Evolutionary conservation across 2,329 filamentous ascomycete species (phyloP).

Genomic region (Kalmusia sp.): DNA sequence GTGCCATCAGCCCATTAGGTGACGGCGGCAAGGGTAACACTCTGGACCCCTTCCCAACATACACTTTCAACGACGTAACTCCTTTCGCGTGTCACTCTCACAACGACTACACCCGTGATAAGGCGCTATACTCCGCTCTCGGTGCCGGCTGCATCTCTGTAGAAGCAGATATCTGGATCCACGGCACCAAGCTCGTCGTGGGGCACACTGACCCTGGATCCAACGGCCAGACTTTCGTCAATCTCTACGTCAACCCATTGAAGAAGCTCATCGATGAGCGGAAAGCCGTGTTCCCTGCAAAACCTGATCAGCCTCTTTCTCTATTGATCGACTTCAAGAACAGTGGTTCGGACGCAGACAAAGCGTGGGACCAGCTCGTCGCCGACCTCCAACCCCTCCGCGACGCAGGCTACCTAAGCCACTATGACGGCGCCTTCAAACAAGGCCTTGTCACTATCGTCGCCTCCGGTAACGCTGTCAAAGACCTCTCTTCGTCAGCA

Average conservation of each 20-base stretch:
- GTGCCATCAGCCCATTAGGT: constrained; percentile 10
- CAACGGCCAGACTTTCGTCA: constrained; percentile 63
- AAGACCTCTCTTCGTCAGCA: constrained; percentile 45
- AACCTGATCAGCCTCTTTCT: constrained; percentile 49
- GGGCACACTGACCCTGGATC: constrained; percentile 63
- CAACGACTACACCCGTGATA: constrained; percentile 65
- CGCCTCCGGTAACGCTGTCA: constrained; percentile 58
- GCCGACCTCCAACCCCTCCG: constrained; percentile 54
- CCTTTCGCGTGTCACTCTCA: constrained; percentile 71
- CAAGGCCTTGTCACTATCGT: constrained; percentile 56
- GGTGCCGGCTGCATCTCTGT: constrained; percentile 66
- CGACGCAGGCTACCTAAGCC: constrained; percentile 54
- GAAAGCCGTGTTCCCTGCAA: constrained; percentile 24
- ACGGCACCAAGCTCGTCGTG: constrained; percentile 65
- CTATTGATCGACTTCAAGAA: constrained; percentile 59
- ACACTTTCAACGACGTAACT: constrained; percentile 44
- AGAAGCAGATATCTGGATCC: constrained; percentile 74
- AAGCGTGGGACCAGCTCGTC: constrained; percentile 35
- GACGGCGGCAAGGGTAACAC: constrained; percentile 17
- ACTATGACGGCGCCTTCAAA: constrained; percentile 50
- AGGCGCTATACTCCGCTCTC: constrained; percentile 69
- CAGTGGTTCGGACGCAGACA: constrained; percentile 19
- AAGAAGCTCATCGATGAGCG: constrained; percentile 11
- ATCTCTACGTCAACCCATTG: constrained; percentile 71
- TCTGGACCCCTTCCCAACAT: constrained; percentile 18